Percentiles rank a stretch among this genome's conserved stretches.
These are phyloP conservation scores for Fusarium verrucosum DNA, from an alignment of 2,329 filamentous ascomycete species.

Conservation along the genomic window DNA sequence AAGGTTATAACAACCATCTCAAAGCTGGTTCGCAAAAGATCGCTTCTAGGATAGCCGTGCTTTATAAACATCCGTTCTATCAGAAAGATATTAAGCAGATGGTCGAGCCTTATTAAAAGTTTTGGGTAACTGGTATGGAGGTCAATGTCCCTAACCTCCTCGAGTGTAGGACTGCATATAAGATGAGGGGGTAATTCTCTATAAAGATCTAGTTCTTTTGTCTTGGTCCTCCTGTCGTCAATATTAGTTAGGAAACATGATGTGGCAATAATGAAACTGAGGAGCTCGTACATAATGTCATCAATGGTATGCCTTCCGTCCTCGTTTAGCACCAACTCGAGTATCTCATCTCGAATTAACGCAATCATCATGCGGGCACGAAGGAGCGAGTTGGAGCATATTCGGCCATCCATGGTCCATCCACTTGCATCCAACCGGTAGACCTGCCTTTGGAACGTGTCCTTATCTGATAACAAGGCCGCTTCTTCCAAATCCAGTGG, in stretches of 20 bases:
- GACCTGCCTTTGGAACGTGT: fast-evolving
- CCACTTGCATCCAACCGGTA: background rate
- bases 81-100: background rate
- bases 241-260: background rate
- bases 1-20: background rate
- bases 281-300: background rate
- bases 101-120: background rate
- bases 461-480: background rate
- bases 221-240: background rate
- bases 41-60: background rate
- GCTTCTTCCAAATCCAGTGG: background rate
- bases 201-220: background rate
- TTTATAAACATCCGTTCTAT: background rate
- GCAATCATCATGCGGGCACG: background rate
- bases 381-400: background rate
- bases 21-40: background rate
- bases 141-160: background rate
- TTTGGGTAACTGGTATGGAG: background rate
- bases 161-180: background rate
- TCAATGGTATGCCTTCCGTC: fast-evolving
- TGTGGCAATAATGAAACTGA: background rate
- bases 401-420: background rate
- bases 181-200: background rate
- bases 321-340: background rate
- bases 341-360: background rate